These are phyloP conservation scores for Erysimum cheiranthoides DNA, from an alignment of 345 rosid species.

Conservation along the genomic window DNA sequence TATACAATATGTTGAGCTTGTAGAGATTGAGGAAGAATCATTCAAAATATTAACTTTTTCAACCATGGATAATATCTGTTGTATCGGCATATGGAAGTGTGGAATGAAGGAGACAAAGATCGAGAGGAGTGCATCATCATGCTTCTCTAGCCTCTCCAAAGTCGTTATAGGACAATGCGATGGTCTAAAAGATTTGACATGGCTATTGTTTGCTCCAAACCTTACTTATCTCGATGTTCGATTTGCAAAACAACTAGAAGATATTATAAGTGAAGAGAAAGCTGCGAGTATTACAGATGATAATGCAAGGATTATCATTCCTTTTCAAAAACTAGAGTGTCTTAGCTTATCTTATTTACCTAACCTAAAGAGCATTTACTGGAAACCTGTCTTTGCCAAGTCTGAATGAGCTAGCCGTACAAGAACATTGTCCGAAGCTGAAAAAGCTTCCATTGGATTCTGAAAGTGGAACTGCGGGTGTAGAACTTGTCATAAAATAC, in stretches of 20 bases:
- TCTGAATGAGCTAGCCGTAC: not conserved
- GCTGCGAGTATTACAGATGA: not conserved
- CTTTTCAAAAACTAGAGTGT: conserved; percentile 18
- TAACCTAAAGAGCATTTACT: not conserved
- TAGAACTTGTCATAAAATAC: not conserved
- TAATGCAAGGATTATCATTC: not conserved
- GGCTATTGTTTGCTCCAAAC: conserved; percentile 22
- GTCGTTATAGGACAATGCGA: not conserved
- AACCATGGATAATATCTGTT: not conserved
- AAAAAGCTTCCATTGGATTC: conserved; percentile 14
- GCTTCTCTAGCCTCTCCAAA: not conserved
- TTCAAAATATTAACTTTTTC: not conserved
- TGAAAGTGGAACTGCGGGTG: not conserved
- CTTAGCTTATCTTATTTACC: not conserved
- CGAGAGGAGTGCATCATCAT: conserved; percentile 3
- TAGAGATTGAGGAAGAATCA: not conserved
- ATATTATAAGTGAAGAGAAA: conserved; percentile 5
- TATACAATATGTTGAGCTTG: not conserved
- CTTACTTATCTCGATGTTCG: not conserved
- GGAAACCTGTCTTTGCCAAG: conserved; percentile 6
- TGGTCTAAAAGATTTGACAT: conserved; percentile 22
- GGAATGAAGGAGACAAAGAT: conserved; percentile 8
- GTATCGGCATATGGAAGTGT: conserved; percentile 1
- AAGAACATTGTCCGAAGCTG: conserved; percentile 13
- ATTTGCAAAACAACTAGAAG: not conserved